Percentiles rank a stretch among this genome's conserved stretches.
Evolutionary conservation across 148 eudicot species (phyloP).

Genomic region (Amaranthus palmeri): DNA sequence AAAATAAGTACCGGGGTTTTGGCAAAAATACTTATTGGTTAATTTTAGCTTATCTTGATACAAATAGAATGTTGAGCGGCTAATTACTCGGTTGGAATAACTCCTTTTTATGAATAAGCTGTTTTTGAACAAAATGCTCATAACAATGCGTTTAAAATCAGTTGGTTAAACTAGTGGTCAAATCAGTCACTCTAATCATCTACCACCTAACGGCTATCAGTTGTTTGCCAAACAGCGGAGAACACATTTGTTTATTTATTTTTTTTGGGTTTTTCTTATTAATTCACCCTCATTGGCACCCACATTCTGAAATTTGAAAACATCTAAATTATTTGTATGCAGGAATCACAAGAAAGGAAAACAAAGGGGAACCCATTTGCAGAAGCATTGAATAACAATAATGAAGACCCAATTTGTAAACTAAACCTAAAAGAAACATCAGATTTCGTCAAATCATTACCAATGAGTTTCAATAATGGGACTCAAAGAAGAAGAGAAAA

Average conservation of each 20-base stretch:
- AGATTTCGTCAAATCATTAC: constrained; percentile 70
- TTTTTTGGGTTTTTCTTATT: not conserved
- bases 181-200: no score
- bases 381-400: constrained; percentile 27
- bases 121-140: no score
- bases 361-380: constrained; percentile 49
- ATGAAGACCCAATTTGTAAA: constrained; percentile 60
- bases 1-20: no score
- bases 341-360: constrained; percentile 21
- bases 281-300: constrained; percentile 14
- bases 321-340: constrained; percentile 16
- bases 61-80: no score
- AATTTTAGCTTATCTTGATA: no score
- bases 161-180: no score
- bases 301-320: not conserved
- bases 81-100: no score
- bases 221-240: no score
- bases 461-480: constrained; percentile 30
- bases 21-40: no score
- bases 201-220: no score
- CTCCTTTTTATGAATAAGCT: no score
- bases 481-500: constrained; percentile 36
- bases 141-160: no score
- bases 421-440: constrained; percentile 65
- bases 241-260: constrained; percentile 23